A percentile compares a stretch with the other conserved stretches of the same genome.
Evolutionary conservation across 129 eudicot genomes (phyloP).

Genomic region (Pulicaria dysenterica): DNA sequence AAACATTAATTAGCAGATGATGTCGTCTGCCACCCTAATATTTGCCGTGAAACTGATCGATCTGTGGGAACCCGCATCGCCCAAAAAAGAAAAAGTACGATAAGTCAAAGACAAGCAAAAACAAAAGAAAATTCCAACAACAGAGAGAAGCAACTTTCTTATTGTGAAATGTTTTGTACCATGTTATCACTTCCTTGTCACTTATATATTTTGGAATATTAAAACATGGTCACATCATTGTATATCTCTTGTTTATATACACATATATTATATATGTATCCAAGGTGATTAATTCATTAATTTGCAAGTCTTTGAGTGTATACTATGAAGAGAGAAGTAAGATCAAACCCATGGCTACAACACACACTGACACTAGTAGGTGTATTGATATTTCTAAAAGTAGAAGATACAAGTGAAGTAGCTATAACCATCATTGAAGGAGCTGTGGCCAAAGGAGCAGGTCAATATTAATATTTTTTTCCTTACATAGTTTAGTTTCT

Average conservation of each 20-base stretch:
- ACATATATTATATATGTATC: not conserved
- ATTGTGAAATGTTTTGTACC: no score
- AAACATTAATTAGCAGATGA: no score
- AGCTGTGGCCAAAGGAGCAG: slow-evolving; percentile 62
- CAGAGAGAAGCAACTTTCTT: no score
- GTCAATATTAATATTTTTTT: not conserved
- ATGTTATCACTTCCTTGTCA: not conserved
- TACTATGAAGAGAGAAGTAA: slow-evolving; percentile 19
- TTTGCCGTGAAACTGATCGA: no score
- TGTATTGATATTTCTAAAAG: slow-evolving; percentile 24
- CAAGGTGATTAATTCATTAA: not conserved
- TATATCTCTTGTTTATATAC: not conserved
- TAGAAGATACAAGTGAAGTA: slow-evolving; percentile 31
- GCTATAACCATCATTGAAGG: slow-evolving; percentile 40
- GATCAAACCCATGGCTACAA: slow-evolving; percentile 26
- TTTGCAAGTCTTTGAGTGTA: not conserved
- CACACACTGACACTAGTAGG: slow-evolving; percentile 31
- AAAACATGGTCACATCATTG: no score
- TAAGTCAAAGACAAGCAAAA: no score
- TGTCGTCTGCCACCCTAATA: no score
- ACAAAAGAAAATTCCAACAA: no score
- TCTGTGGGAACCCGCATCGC: no score
- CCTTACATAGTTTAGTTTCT: not conserved
- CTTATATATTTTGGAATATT: no score
- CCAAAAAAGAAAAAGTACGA: no score